These are phyloP conservation scores for Penicillium sp. DNA, from an alignment of 2,329 filamentous ascomycete species.

Conservation along the genomic window DNA sequence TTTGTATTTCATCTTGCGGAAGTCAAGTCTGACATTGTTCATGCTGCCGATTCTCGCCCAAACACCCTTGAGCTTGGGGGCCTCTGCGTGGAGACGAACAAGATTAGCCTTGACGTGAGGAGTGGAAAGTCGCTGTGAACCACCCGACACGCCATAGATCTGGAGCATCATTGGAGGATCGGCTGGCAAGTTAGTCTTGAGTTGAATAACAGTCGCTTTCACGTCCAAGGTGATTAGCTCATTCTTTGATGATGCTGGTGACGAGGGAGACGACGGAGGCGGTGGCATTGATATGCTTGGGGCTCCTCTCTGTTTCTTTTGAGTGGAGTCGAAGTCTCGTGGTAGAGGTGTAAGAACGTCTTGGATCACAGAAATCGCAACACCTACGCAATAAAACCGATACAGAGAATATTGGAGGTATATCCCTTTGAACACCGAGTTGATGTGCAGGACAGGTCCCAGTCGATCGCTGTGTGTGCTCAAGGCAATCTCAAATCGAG, in stretches of 20 bases:
- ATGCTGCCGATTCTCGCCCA: slow-evolving; percentile 88
- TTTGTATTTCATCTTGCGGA: slow-evolving; percentile 74
- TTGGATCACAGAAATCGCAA: slow-evolving; percentile 74
- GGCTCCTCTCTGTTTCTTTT: slow-evolving; percentile 16
- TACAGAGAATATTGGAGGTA: slow-evolving; percentile 89
- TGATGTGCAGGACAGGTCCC: slow-evolving; percentile 83
- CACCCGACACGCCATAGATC: slow-evolving; percentile 76
- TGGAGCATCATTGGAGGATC: slow-evolving; percentile 93
- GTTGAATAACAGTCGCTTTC: slow-evolving; percentile 76
- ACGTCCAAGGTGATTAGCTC: slow-evolving; percentile 83
- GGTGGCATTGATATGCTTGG: slow-evolving; percentile 26
- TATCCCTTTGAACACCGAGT: slow-evolving; percentile 75
- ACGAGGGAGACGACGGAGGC: slow-evolving; percentile 23
- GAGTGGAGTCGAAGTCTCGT: slow-evolving; percentile 12
- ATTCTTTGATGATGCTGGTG: slow-evolving; percentile 22
- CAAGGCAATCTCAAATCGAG: slow-evolving; percentile 82
- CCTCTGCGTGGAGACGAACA: slow-evolving; percentile 81
- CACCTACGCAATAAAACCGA: slow-evolving; percentile 83
- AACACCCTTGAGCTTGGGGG: slow-evolving; percentile 75
- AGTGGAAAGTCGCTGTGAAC: slow-evolving; percentile 81
- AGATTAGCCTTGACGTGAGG: slow-evolving; percentile 78
- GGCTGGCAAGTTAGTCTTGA: slow-evolving; percentile 84
- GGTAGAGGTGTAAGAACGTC: slow-evolving; percentile 59
- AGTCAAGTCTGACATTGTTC: slow-evolving; percentile 76
- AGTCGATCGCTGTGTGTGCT: slow-evolving; percentile 83